Conservation (phyloP, 768 basidiomycete species). For the Kwoniella pini region DNA sequence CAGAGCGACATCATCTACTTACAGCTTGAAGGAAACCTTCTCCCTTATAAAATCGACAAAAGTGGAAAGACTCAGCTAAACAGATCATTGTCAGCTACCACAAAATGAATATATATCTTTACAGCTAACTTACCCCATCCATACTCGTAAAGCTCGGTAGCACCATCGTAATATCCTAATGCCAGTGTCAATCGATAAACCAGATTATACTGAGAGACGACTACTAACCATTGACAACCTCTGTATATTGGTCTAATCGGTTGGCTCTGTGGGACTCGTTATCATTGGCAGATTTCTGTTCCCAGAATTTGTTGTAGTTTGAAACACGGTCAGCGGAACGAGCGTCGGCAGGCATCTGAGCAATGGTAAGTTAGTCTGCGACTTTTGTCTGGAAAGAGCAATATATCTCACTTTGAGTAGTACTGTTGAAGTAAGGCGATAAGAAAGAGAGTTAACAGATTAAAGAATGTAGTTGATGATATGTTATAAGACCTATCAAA, state of each 20-base stretch:
- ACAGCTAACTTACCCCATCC: conserved; percentile 56
- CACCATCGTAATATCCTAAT: conserved; percentile 92
- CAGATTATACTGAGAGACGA: no score
- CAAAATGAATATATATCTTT: conserved; percentile 10
- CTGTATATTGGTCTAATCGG: conserved; percentile 78
- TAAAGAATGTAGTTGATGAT: conserved; percentile 1
- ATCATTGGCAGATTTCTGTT: conserved; percentile 75
- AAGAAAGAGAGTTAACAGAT: not conserved
- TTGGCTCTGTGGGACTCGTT: conserved; percentile 65
- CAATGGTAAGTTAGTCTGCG: not conserved
- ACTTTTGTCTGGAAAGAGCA: not conserved
- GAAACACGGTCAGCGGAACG: conserved; percentile 24
- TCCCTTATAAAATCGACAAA: conserved; percentile 94
- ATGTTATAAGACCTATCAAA: not conserved
- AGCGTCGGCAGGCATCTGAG: conserved; percentile 24
- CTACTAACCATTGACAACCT: conserved; percentile 83
- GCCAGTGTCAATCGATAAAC: no score
- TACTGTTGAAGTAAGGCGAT: conserved; percentile 4
- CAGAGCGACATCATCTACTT: conserved; percentile 9
- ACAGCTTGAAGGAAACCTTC: conserved; percentile 56
- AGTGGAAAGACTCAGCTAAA: conserved; percentile 82
- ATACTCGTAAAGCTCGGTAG: conserved; percentile 92
- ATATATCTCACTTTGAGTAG: not conserved
- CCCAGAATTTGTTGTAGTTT: conserved; percentile 84
- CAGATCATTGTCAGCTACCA: conserved; percentile 55